phyloP scores from a whole-genome alignment of 2,329 filamentous ascomycete genomes.

The Ambrosiella xylebori region DNA sequence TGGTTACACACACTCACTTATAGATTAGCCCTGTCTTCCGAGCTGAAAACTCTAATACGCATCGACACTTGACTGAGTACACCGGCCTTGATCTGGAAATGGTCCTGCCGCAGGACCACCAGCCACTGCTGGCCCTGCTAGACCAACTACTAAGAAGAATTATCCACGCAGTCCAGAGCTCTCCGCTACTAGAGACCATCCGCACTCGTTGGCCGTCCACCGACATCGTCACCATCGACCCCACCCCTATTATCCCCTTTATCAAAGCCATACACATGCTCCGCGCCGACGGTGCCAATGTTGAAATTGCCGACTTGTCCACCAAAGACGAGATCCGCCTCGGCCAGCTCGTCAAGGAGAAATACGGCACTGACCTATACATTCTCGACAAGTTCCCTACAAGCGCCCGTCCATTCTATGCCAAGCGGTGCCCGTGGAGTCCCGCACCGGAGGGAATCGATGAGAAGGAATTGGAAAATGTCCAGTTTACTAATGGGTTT shows the following conservation, averaged over 20 bases:
- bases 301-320: conserved; percentile 57
- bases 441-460: neutral
- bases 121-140: conserved; percentile 65
- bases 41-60: conserved; percentile 89
- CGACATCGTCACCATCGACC: conserved; percentile 70
- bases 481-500: conserved; percentile 61
- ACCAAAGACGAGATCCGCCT: conserved; percentile 78
- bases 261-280: conserved; percentile 64
- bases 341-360: conserved; percentile 68
- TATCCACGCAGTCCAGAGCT: conserved; percentile 25
- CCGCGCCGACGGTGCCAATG: conserved; percentile 61
- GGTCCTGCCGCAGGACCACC: conserved; percentile 75
- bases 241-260: conserved; percentile 71
- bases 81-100: conserved; percentile 88
- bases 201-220: conserved; percentile 74
- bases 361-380: conserved; percentile 80
- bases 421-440: conserved; percentile 49
- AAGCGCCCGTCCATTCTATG: conserved; percentile 76
- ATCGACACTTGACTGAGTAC: conserved; percentile 86
- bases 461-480: conserved; percentile 35
- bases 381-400: conserved; percentile 85
- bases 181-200: conserved; percentile 57
- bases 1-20: neutral
- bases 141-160: conserved; percentile 71
- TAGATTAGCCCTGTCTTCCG: conserved; percentile 71